Conservation (phyloP, 768 basidiomycete genomes). For the Pleurotus djamor region DNA sequence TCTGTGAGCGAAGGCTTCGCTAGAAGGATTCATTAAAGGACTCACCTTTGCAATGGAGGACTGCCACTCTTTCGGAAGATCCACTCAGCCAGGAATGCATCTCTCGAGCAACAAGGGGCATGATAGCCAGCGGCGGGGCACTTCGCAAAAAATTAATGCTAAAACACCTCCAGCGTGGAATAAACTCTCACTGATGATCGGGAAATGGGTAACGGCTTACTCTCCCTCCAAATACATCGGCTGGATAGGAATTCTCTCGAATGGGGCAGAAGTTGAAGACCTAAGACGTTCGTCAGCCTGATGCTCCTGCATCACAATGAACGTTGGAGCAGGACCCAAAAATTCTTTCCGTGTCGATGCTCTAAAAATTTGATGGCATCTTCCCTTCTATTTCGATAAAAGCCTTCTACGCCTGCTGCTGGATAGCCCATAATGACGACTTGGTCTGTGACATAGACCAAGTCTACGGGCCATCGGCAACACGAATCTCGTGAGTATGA, state of each 20-base stretch:
- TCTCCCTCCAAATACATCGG: constrained; percentile 64
- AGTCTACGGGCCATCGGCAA: constrained; percentile 30
- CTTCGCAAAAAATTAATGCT: constrained; percentile 24
- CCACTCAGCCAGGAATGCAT: constrained; percentile 72
- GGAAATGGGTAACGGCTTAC: constrained; percentile 88
- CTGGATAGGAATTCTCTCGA: constrained; percentile 77
- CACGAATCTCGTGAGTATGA: constrained; percentile 1
- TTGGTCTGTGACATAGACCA: constrained; percentile 71
- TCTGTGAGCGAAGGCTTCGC: neutral
- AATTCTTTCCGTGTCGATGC: constrained; percentile 70
- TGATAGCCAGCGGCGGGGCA: constrained; percentile 73
- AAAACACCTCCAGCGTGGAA: neutral
- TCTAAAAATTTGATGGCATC: constrained; percentile 79
- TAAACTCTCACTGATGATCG: constrained; percentile 74
- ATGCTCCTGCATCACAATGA: neutral
- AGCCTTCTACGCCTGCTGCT: constrained; percentile 70
- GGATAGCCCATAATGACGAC: constrained; percentile 86
- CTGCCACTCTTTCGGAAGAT: constrained; percentile 66
- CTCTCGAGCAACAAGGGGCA: constrained; percentile 72
- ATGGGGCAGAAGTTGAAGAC: constrained; percentile 88
- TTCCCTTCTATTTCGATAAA: constrained; percentile 77
- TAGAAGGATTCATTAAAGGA: constrained; percentile 2
- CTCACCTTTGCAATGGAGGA: constrained; percentile 85
- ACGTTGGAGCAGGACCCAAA: constrained; percentile 37
- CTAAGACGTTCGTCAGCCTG: neutral